Base-by-base conservation (phyloP, 495 filamentous ascomycete species). In the Neurospora sp. region DNA sequence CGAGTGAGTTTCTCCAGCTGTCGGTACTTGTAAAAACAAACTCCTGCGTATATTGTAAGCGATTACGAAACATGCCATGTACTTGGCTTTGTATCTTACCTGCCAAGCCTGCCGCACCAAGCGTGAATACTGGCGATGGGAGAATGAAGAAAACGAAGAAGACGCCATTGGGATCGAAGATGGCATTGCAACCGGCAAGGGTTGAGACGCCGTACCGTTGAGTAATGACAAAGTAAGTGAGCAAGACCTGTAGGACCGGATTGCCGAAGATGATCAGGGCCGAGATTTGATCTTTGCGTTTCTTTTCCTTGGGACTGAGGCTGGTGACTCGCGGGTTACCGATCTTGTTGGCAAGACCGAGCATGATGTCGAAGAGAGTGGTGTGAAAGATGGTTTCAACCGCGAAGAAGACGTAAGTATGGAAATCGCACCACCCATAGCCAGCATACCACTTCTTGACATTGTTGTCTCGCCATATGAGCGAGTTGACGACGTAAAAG, bases 401-500 rank as follows among this genome's bases (percentile, higher is more conserved):
- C 23, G 82, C 77, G 42, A 72, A 83, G 69, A 71, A 72, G 44
- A 94, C 69, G 77, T 94, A 93, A 70, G 88, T 86, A 79, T 97
- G 87, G 37, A 98, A 79, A 81, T 99, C 96, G 78, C 96, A 99
- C 73, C 94, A 89, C 2, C 89, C 91, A 5, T 83, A 77, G 27
- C 96, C 96, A 72, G 87, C 83, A 86, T 87, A 98, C 90, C 92
- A 94, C 6, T 76, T 79, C 0, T 78, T 76, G 46, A 90, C 83
- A 75, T 95, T 84, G 79, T 96, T 90, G 18, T 85, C 88, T 35
- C 88, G 88, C 96, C 96, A 99, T 72, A 97, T 87, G 46, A 96
- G 77, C 11, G 92, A 85, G 79, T 97, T 97, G 85, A 92, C 77
- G 75, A 92, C 87, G 75, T 86, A 90, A 80, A 90, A 85, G 27